These are phyloP conservation scores for Musa troglodytarum DNA, from an alignment of 176 grass and related monocot species.

Conservation along the genomic window DNA sequence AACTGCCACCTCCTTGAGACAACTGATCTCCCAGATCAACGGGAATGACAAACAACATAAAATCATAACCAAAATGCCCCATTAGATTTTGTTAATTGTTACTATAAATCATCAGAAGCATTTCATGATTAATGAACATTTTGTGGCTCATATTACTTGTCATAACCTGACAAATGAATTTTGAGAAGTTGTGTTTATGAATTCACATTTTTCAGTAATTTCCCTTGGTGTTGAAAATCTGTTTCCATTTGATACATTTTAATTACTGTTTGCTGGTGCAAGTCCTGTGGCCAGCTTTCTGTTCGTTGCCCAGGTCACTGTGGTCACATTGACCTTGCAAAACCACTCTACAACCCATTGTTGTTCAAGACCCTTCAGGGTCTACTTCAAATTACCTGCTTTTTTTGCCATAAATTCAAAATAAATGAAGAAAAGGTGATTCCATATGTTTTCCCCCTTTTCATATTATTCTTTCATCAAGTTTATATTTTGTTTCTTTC, in stretches of 20 bases:
- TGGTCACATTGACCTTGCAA: slow-evolving; percentile 78
- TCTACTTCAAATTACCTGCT: slow-evolving; percentile 59
- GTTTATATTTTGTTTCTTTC: neutral
- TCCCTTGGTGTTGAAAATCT: neutral
- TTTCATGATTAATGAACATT: too few relatives aligned
- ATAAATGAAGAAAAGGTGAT: slow-evolving; percentile 40
- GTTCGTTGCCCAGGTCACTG: slow-evolving; percentile 70
- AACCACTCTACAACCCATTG: slow-evolving; percentile 68
- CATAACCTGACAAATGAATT: neutral
- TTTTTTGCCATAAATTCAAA: slow-evolving; percentile 71
- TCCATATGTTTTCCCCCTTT: neutral
- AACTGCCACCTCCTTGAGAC: too few relatives aligned
- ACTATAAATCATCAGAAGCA: too few relatives aligned
- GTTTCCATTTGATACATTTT: slow-evolving; percentile 22
- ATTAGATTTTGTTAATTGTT: too few relatives aligned
- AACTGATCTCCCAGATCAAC: too few relatives aligned
- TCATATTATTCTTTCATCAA: neutral
- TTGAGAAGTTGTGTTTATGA: too few relatives aligned
- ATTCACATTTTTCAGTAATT: neutral
- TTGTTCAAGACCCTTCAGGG: slow-evolving; percentile 47
- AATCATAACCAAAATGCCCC: too few relatives aligned
- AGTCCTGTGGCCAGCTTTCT: slow-evolving; percentile 62
- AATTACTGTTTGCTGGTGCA: slow-evolving; percentile 44
- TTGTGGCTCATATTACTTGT: neutral
- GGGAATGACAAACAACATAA: too few relatives aligned